A percentile compares a stretch with the other conserved stretches of the same genome.
Conservation (phyloP, 2,329 filamentous ascomycete species). For the Fusarium citri region DNA sequence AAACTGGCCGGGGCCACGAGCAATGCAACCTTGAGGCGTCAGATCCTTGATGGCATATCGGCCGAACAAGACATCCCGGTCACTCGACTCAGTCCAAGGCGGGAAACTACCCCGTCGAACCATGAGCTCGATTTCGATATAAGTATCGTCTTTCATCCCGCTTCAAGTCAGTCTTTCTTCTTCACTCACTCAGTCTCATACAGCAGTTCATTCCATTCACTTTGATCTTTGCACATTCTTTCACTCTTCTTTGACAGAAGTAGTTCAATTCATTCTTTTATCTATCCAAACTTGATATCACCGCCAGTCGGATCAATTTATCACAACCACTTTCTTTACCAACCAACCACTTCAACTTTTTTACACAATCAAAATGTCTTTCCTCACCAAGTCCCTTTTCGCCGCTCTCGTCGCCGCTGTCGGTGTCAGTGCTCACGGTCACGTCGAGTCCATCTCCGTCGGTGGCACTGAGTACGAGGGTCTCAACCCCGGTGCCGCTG, state of each 20-base stretch:
- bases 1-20: slow-evolving; percentile 32
- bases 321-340: slow-evolving; percentile 17
- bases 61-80: slow-evolving; percentile 26
- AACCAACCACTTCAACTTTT: not conserved
- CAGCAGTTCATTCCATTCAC: slow-evolving; percentile 47
- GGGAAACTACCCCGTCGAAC: slow-evolving; percentile 21
- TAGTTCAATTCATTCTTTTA: slow-evolving; percentile 43
- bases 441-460: slow-evolving; percentile 45
- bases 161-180: slow-evolving; percentile 8
- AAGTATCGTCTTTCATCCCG: slow-evolving; percentile 24
- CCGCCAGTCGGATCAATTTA: slow-evolving; percentile 42
- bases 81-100: slow-evolving; percentile 12
- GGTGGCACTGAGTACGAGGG: slow-evolving; percentile 42
- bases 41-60: slow-evolving; percentile 34
- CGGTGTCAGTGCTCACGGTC: slow-evolving; percentile 47
- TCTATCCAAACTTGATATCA: slow-evolving; percentile 1
- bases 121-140: slow-evolving; percentile 34
- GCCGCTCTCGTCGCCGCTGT: slow-evolving; percentile 44
- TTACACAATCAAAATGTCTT: slow-evolving; percentile 42
- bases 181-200: slow-evolving; percentile 40
- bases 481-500: slow-evolving; percentile 4
- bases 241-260: slow-evolving; percentile 51
- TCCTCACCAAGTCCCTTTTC: slow-evolving; percentile 43
- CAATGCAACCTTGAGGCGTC: slow-evolving; percentile 28
- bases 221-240: slow-evolving; percentile 44